These are phyloP conservation scores for Penstemon barbatus DNA, from an alignment of 257 asterid species.

Conservation along the genomic window DNA sequence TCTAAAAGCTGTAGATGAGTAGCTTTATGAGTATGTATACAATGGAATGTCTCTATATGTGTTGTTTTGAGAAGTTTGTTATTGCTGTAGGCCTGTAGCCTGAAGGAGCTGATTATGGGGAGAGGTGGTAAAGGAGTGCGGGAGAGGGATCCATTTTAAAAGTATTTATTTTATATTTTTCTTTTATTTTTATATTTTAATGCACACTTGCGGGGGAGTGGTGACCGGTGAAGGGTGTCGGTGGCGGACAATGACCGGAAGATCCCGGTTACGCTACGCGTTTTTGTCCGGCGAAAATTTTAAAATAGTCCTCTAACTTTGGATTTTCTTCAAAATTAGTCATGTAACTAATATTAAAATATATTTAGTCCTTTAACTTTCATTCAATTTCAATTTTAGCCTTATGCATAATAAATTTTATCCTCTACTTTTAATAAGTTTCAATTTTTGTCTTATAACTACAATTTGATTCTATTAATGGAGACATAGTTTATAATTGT, in stretches of 20 bases:
- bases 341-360: no score
- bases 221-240: constrained; percentile 62
- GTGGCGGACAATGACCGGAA: constrained; percentile 65
- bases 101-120: constrained; percentile 28
- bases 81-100: not conserved
- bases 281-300: not conserved
- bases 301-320: no score
- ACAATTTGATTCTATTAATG: no score
- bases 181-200: not conserved
- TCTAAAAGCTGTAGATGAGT: constrained; percentile 27
- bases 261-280: constrained; percentile 60
- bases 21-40: constrained; percentile 22
- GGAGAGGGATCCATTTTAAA: constrained; percentile 29
- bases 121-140: constrained; percentile 37
- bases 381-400: no score
- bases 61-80: not conserved
- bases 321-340: no score
- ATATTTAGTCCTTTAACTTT: no score
- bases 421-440: no score
- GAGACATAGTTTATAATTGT: no score
- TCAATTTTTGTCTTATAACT: no score
- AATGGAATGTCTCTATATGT: not conserved
- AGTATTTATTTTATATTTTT: not conserved
- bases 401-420: no score
- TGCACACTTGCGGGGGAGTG: not conserved